Conservation (phyloP, 2,329 filamentous ascomycete species). For the Sporothrix humicola region DNA sequence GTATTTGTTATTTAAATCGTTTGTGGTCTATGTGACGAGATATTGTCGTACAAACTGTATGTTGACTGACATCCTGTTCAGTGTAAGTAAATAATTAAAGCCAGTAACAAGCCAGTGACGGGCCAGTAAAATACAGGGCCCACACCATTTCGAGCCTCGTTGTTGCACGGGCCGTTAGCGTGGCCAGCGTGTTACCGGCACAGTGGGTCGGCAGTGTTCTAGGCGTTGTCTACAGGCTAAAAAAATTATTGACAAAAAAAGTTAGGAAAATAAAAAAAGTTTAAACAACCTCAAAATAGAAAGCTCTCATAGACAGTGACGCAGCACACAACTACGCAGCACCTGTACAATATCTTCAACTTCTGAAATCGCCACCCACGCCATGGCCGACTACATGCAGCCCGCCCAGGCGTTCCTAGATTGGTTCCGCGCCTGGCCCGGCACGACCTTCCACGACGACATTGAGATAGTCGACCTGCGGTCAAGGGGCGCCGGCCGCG, state of each 20-base stretch:
- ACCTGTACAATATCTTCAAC: neutral
- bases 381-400: constrained; percentile 48
- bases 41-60: neutral
- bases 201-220: constrained; percentile 13
- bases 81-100: too few relatives aligned
- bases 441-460: constrained; percentile 59
- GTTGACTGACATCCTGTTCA: neutral
- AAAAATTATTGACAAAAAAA: neutral
- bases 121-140: neutral
- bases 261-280: neutral
- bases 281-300: neutral
- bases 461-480: constrained; percentile 61
- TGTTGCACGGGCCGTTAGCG: constrained; percentile 28
- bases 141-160: constrained; percentile 5
- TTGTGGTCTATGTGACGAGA: constrained; percentile 19
- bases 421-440: constrained; percentile 61
- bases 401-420: constrained; percentile 55
- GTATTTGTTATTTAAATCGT: neutral
- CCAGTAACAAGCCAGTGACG: too few relatives aligned
- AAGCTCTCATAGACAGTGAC: neutral
- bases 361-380: neutral
- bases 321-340: neutral
- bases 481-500: constrained; percentile 57
- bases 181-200: constrained; percentile 24
- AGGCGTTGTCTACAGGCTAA: neutral